Base-by-base conservation (phyloP, 495 filamentous ascomycete genomes). In the Aspergillus saccharolyticus region DNA sequence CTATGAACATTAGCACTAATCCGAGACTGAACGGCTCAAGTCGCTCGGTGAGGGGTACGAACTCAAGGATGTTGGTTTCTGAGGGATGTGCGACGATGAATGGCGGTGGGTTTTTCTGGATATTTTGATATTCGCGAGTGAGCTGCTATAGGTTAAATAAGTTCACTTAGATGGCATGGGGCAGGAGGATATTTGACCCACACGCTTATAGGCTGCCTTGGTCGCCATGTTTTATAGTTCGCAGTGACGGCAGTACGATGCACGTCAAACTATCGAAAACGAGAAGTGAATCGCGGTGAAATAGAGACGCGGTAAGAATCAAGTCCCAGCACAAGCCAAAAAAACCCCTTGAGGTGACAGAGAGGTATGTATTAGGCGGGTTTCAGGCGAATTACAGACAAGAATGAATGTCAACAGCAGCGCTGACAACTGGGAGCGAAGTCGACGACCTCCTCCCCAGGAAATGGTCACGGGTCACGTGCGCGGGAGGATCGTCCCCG, bases 51-150 rank as follows among this genome's bases (percentile, higher is more conserved):
- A 47, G 22, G 30, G 30, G 30, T 30, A 25, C 45, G 9, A 70
- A 91, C 88, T 98, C 94, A 20, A 98, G 82, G 64, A 98, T 98
- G 70, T 97, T 97, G 52, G 79, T 77, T 64, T 98, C 95, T 8
- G 91, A 96, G 12, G 94, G 94, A 70, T 97, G 94, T 12, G 94
- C 93, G 43, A 84, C 80, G 65, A 98, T 97, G 73, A 89, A 97
- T 43, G 92, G 92, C 16, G 93, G 90, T 6, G 94, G 94, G 66
- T 89, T 94, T 71, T 92, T 87, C 64, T 89, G 82, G 66, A 98
- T 96, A 66, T 83, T 81, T 77, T 91, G 87, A 75, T 96, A 98
- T 78, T 98, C 94, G 62, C 91, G 89, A 61, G 89, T 89, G 68
- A 98, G 86, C 90, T 94, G 58, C 56, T 60, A 16, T 43, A 56